Evolutionary conservation across 148 eudicot species (phyloP).

Genomic region (Fagopyrum esculentum): DNA sequence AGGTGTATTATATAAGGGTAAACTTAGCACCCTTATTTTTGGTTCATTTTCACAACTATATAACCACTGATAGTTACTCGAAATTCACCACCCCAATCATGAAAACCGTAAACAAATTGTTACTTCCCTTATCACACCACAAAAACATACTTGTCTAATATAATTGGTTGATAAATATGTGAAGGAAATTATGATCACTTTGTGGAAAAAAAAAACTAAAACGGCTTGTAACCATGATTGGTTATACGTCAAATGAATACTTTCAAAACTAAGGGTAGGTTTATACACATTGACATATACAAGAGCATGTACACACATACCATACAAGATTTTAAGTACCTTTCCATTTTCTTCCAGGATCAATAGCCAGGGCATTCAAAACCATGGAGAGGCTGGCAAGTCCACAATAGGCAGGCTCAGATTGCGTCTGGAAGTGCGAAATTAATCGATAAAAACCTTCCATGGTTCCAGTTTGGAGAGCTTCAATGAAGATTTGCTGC

Average conservation of each 20-base stretch:
- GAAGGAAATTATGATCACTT: too few relatives aligned
- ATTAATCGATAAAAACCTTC: conserved; percentile 86
- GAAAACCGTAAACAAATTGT: too few relatives aligned
- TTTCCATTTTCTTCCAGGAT: conserved; percentile 97
- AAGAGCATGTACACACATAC: neutral
- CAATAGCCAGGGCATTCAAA: conserved; percentile 89
- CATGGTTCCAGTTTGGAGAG: conserved; percentile 64
- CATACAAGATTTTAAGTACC: conserved; percentile 27
- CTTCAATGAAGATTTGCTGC: conserved; percentile 84
- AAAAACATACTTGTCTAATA: too few relatives aligned
- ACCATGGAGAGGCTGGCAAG: conserved; percentile 93
- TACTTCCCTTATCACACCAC: too few relatives aligned
- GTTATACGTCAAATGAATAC: too few relatives aligned
- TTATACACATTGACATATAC: neutral
- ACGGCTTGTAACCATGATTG: too few relatives aligned
- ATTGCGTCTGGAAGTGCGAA: conserved; percentile 89
- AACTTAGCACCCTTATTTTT: neutral
- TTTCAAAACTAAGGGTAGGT: too few relatives aligned
- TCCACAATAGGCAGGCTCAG: conserved; percentile 99
- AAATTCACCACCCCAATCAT: too few relatives aligned
- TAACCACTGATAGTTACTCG: too few relatives aligned
- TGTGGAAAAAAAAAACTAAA: too few relatives aligned
- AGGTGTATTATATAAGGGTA: neutral
- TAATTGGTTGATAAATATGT: too few relatives aligned
- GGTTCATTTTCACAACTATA: too few relatives aligned